Base-by-base conservation (phyloP, 805 yeast species). In the Barnettozyma sp. region DNA sequence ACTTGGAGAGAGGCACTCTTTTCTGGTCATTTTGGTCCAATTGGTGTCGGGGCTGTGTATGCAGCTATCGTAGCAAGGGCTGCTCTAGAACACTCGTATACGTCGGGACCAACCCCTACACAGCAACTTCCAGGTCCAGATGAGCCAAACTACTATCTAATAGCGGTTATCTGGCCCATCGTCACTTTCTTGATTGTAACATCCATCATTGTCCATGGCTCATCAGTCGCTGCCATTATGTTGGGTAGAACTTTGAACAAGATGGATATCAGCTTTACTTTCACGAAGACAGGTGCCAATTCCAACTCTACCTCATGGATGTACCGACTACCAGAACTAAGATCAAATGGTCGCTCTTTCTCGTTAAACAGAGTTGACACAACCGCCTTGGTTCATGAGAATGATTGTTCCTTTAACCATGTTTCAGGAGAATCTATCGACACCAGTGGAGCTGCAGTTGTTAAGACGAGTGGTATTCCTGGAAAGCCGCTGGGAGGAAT, bases 21-120 rank as follows among this genome's bases (percentile, higher is more conserved):
- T 58, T 85, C 94, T 56, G 96, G 96, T 15, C 95, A 87, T 61
- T 87, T 88, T 58, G 97, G 97, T 13, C 96, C 97, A 2, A 84
- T 88, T 52, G 97, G 97, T 32, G 96, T 87, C 16, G 95, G 96
- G 39, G 95, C 95, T 2, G 68, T 87, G 7, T 86, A 83, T 58
- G 90, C 92, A 27, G 78, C 84, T 6, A 78, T 87, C 33, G 64
- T 86, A 43, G 85, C 94, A 1, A 72, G 90, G 42, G 73, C 76
- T 8, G 82, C 78, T 42, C 60, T 82, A 35, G 94, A 84, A 52
- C 64, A 59, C 7, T 63, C 60, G 39, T 61, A 65, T 13, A 64
- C 71, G 16, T 62, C 54, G 5, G 73, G 70, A 19, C 72, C 71
- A 26, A 76, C 82, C 0, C 90, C 90, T 0, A 54, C 77, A 22